phyloP scores from a whole-genome alignment of 1,139 yeast species.

The Sugiyamaella xylanicola region DNA sequence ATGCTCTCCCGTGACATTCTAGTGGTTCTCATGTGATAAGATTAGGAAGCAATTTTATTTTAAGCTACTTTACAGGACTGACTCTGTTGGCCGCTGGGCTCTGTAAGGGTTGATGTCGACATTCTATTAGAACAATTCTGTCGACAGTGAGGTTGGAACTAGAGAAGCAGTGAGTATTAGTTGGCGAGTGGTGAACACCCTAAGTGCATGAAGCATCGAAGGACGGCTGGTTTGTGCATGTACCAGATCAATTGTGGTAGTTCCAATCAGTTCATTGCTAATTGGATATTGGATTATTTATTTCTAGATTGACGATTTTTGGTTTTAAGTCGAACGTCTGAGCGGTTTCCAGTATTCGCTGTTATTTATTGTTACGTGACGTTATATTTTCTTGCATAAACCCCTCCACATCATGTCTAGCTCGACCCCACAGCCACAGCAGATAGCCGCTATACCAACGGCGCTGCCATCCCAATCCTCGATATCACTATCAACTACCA shows the following conservation, averaged over 20 bases:
- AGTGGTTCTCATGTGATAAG: too few species aligned
- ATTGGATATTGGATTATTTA: neutral
- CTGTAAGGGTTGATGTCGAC: too few species aligned
- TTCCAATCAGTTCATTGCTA: neutral
- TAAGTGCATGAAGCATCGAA: neutral
- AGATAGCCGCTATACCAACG: neutral
- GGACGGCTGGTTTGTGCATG: neutral
- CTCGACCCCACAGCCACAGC: neutral
- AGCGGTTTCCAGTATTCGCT: neutral
- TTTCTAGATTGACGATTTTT: neutral
- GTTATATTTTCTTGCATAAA: neutral
- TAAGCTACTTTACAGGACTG: too few species aligned
- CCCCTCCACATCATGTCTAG: neutral
- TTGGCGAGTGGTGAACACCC: too few species aligned
- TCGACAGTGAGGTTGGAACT: too few species aligned
- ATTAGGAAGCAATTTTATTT: too few species aligned
- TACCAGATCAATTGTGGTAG: neutral
- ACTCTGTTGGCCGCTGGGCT: too few species aligned
- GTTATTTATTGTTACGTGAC: too few species aligned
- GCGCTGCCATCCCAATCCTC: neutral
- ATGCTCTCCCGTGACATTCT: too few species aligned
- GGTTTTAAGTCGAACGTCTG: too few species aligned
- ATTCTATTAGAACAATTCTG: too few species aligned
- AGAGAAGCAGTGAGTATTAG: too few species aligned
- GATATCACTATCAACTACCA: neutral